Conservation (phyloP, 331 rosid species). For the Rosa hybrid region DNA sequence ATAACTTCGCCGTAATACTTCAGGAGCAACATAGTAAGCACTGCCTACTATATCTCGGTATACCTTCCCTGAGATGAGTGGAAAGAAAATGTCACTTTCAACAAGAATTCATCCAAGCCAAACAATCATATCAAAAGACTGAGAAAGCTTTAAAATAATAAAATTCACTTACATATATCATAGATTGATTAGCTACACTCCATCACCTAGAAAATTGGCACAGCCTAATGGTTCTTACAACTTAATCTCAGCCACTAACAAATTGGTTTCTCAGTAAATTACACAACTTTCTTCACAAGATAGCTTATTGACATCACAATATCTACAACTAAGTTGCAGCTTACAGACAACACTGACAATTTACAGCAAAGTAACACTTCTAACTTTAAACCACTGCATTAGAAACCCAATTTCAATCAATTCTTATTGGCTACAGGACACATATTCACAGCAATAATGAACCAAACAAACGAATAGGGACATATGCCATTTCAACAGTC, state of each 20-base stretch:
- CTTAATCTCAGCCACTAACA: background rate
- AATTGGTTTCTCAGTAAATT: background rate
- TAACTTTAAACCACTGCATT: background rate
- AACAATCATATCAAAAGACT: background rate
- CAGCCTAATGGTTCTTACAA: background rate
- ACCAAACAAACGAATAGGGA: background rate
- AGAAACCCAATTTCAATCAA: background rate
- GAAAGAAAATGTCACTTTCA: background rate
- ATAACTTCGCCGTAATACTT: slow-evolving; percentile 73
- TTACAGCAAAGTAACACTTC: background rate
- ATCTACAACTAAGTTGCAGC: background rate
- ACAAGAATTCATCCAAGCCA: background rate
- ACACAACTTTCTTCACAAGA: background rate
- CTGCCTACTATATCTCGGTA: slow-evolving; percentile 90
- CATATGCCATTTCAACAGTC: too few relatives aligned
- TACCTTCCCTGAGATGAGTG: slow-evolving; percentile 67
- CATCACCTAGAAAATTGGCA: background rate
- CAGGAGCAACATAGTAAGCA: slow-evolving; percentile 95
- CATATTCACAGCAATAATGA: background rate
- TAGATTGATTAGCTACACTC: background rate
- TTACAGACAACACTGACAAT: background rate
- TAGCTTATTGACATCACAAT: background rate
- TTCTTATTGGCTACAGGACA: background rate
- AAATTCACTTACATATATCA: background rate
- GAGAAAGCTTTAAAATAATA: background rate